phyloP scores from a whole-genome alignment of 441 rosid species.

The Macaranga tanarius region DNA sequence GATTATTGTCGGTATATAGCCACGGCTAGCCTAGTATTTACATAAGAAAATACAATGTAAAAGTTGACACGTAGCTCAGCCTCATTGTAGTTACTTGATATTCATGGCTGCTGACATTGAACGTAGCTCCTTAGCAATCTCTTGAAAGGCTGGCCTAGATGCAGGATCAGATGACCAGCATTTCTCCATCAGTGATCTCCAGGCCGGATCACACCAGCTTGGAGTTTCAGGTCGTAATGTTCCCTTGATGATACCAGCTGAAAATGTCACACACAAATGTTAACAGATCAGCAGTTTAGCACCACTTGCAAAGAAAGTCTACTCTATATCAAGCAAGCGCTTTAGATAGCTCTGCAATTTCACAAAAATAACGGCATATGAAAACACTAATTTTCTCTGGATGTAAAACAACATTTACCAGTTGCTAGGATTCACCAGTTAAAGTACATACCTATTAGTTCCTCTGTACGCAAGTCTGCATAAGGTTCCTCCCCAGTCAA shows the following conservation, averaged over 20 bases:
- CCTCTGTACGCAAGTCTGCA: constrained; percentile 31
- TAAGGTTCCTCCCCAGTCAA: constrained; percentile 50
- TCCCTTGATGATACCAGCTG: constrained; percentile 58
- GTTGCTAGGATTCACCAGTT: background rate
- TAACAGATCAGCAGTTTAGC: background rate
- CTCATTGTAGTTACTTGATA: constrained; percentile 23
- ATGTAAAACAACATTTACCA: background rate
- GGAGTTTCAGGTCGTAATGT: constrained; percentile 52
- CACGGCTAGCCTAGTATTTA: constrained; percentile 24
- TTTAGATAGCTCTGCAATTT: background rate
- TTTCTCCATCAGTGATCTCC: constrained; percentile 61
- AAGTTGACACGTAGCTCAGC: background rate
- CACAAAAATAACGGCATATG: background rate
- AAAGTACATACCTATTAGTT: constrained; percentile 35
- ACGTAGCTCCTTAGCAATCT: constrained; percentile 49
- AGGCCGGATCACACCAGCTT: constrained; percentile 49
- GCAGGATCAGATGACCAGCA: constrained; percentile 60
- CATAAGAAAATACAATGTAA: background rate
- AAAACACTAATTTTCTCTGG: background rate
- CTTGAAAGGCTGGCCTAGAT: constrained; percentile 54
- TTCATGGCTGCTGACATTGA: constrained; percentile 52
- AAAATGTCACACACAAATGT: constrained; percentile 8
- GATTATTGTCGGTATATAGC: constrained; percentile 15
- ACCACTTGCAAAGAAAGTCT: background rate
- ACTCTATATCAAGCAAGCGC: background rate